Evolutionary conservation across 1,139 yeast genomes (phyloP), one percentile per base, ranked within the genome.

Genomic region (Yamadazyma diddensiae): DNA sequence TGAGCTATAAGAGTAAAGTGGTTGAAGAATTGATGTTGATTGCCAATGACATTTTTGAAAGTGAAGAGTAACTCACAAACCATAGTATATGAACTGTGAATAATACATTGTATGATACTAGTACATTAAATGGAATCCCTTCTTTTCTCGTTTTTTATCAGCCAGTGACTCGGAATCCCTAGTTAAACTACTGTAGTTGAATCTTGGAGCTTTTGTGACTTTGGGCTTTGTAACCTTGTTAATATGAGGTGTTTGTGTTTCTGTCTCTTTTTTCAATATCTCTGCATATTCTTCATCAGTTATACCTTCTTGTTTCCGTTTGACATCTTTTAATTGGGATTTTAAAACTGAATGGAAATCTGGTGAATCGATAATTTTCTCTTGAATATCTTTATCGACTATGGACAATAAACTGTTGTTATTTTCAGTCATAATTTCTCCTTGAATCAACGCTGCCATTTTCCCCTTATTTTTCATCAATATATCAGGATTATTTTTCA

Each of bases 31-130:
- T 90, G 49, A 77, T 90, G 65, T 59, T 70, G 42, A 87, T 86
- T 49, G 92, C 95, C n/a, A 79, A 77, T 43, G 94, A 84, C 40
- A 88, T 90, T 24, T 88, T 88, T 54, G 95, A 87, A 48, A 81
- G 88, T 16, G 75, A 67, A 33, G 72, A 65, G n/a, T 61, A 28
- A 20, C 14, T n/a, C 28, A 20, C 11, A 10, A n/a, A 15, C 4
- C n/a, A 5, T 21, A 12, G 6, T 25, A 6, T 16, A 9, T n/a
- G n/a, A n/a, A n/a, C n/a, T n/a, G n/a, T n/a, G n/a, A n/a, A n/a
- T n/a, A n/a, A n/a, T n/a, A n/a, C n/a, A n/a, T n/a, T n/a, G n/a
- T n/a, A n/a, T n/a, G n/a, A n/a, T 16, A 21, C 13, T 27, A 41
- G 27, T 42, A 40, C 44, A 40, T 42, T 23, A 40, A 32, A 28